phyloP scores from a whole-genome alignment of 805 yeast species.

The Wickerhamomyces sydowiorum region DNA sequence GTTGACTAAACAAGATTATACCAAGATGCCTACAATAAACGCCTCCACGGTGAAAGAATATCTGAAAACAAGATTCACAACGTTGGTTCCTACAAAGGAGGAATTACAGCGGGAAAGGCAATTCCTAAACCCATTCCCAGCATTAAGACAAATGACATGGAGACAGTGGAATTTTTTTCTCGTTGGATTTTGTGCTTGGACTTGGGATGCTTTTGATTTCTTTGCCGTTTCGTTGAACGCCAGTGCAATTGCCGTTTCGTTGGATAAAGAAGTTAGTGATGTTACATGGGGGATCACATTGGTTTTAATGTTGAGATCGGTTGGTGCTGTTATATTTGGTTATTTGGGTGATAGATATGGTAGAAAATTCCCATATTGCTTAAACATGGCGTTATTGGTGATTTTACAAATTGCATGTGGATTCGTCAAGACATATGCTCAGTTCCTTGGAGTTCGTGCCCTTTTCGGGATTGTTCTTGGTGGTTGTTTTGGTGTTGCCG shows the following conservation, averaged over 20 bases:
- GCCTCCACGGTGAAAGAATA: conserved; percentile 6
- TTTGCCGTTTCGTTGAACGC: conserved; percentile 52
- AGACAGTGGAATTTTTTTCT: conserved; percentile 50
- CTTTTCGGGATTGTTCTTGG: conserved; percentile 56
- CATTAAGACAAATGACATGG: conserved; percentile 39
- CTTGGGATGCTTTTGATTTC: conserved; percentile 63
- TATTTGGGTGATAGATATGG: conserved; percentile 55
- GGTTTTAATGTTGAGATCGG: conserved; percentile 62
- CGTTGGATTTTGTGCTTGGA: conserved; percentile 54
- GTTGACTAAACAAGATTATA: no score
- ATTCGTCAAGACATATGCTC: conserved; percentile 48
- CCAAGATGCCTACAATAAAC: not conserved
- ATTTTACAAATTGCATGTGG: conserved; percentile 60
- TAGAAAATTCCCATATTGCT: conserved; percentile 50
- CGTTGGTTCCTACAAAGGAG: conserved; percentile 43
- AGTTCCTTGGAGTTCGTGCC: conserved; percentile 58
- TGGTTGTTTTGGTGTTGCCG: conserved; percentile 38
- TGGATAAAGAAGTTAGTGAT: conserved; percentile 40
- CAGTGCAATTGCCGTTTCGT: conserved; percentile 37
- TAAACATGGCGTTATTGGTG: conserved; percentile 40
- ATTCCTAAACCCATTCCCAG: conserved; percentile 60
- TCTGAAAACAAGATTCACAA: conserved; percentile 38
- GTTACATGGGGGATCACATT: conserved; percentile 56
- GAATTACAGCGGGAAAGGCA: conserved; percentile 27
- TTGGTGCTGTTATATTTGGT: conserved; percentile 62